Evolutionary conservation across 345 rosid species (phyloP).

Genomic region (Ceriops zippeliana): DNA sequence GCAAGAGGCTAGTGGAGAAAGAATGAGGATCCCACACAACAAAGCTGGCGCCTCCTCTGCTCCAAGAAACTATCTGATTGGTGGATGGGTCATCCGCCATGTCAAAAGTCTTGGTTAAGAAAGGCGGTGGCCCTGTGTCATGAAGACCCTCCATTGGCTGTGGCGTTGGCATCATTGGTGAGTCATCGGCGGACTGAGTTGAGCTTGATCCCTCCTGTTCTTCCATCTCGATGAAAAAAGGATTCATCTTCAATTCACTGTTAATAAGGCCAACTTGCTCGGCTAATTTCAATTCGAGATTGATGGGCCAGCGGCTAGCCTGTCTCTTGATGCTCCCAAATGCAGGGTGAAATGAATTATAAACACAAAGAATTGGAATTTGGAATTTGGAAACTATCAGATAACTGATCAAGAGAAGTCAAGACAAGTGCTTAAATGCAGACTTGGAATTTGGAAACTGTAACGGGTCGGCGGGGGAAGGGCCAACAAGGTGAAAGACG

Average conservation of each 20-base stretch:
- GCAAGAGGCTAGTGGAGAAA: slow-evolving; percentile 25
- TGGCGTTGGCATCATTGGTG: slow-evolving; percentile 26
- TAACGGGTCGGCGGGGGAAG: neutral
- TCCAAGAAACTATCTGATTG: slow-evolving; percentile 29
- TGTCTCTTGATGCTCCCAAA: neutral
- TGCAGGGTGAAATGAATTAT: too few species aligned
- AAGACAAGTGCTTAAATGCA: too few species aligned
- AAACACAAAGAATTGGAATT: too few species aligned
- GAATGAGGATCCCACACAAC: slow-evolving; percentile 31
- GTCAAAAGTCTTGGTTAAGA: slow-evolving; percentile 30
- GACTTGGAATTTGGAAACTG: neutral
- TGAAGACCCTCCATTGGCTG: slow-evolving; percentile 75
- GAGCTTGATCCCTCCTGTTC: slow-evolving; percentile 36
- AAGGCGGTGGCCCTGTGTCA: slow-evolving; percentile 43
- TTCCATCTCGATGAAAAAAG: slow-evolving; percentile 35
- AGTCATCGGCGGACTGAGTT: slow-evolving; percentile 16
- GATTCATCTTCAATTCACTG: slow-evolving; percentile 36
- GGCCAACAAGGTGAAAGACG: too few species aligned
- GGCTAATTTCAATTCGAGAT: neutral
- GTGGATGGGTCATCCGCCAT: slow-evolving; percentile 29
- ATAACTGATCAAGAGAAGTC: too few species aligned
- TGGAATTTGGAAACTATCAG: too few species aligned
- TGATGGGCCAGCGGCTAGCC: neutral
- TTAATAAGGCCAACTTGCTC: neutral
- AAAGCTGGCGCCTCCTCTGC: slow-evolving; percentile 23